Evolutionary conservation across 345 rosid species (phyloP).

Genomic region (Hibiscus mutabilis): DNA sequence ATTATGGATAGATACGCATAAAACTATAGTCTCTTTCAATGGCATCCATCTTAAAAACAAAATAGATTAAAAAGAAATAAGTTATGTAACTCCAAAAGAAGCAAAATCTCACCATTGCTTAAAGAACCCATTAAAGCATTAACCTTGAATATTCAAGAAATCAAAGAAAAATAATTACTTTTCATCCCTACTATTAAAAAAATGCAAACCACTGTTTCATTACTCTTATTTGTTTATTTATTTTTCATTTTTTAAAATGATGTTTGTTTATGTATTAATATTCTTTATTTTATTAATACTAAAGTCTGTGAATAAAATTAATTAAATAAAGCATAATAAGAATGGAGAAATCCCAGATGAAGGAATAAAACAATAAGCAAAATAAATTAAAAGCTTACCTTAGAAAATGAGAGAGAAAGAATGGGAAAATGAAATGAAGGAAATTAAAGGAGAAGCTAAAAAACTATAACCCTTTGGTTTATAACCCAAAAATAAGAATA

Average conservation of each 20-base stretch:
- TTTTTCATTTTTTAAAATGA: neutral
- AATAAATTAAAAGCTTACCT: slow-evolving; percentile 31
- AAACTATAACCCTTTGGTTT: slow-evolving; percentile 6
- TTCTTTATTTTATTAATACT: neutral
- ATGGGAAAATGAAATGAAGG: slow-evolving; percentile 27
- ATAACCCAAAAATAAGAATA: neutral
- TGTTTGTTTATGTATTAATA: neutral
- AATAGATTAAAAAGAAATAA: neutral
- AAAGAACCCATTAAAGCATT: slow-evolving; percentile 29
- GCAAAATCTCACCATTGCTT: slow-evolving; percentile 30
- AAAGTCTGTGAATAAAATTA: neutral
- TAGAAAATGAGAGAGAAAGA: slow-evolving; percentile 28
- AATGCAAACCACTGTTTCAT: slow-evolving; percentile 9
- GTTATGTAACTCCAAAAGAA: neutral
- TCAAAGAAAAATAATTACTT: slow-evolving; percentile 17
- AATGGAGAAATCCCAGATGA: slow-evolving; percentile 33
- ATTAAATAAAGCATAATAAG: neutral
- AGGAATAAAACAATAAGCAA: slow-evolving; percentile 12
- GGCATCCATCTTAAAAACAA: slow-evolving; percentile 15
- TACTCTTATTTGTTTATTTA: neutral
- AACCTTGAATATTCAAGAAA: slow-evolving; percentile 30
- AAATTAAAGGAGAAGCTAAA: slow-evolving; percentile 23
- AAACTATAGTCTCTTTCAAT: neutral
- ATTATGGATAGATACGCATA: slow-evolving; percentile 1
- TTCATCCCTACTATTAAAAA: slow-evolving; percentile 16